Evolutionary conservation across 2,329 filamentous ascomycete genomes (phyloP).

Genomic region (Graphium sp.): DNA sequence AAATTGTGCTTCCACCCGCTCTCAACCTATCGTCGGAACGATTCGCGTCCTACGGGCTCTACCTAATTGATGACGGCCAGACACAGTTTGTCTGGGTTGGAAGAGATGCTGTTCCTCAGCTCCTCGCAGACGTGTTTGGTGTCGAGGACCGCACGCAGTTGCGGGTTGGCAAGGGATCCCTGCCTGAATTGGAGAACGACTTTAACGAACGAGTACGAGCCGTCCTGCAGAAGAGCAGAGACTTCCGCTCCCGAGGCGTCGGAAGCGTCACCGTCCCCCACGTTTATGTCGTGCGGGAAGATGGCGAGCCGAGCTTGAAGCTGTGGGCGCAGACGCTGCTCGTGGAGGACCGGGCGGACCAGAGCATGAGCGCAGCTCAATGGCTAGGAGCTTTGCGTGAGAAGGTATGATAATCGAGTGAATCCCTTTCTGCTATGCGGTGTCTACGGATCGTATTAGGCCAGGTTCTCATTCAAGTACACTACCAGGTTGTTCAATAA

Average conservation of each 20-base stretch:
- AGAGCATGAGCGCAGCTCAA: slow-evolving; percentile 81
- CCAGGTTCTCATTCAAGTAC: neutral
- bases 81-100: slow-evolving; percentile 97
- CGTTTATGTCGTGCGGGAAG: slow-evolving; percentile 84
- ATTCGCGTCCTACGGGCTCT: slow-evolving; percentile 77
- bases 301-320: slow-evolving; percentile 87
- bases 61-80: slow-evolving; percentile 92
- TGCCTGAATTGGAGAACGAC: slow-evolving; percentile 84
- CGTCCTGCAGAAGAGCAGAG: slow-evolving; percentile 81
- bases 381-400: slow-evolving; percentile 86
- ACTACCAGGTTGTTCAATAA: too few species aligned
- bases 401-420: slow-evolving; percentile 71
- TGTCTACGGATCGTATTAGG: neutral
- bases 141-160: slow-evolving; percentile 68
- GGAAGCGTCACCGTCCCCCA: slow-evolving; percentile 89
- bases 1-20: slow-evolving; percentile 73
- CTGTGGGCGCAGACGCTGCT: slow-evolving; percentile 94
- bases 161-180: slow-evolving; percentile 74
- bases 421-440: too few species aligned
- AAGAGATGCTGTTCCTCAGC: slow-evolving; percentile 76
- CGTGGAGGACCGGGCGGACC: slow-evolving; percentile 87
- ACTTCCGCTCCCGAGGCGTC: slow-evolving; percentile 72
- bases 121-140: slow-evolving; percentile 82
- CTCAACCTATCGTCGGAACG: slow-evolving; percentile 78
- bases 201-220: slow-evolving; percentile 90